Evolutionary conservation across 441 rosid genomes (phyloP), one percentile per base, ranked within the genome.

Genomic region (Syzygium malaccense): DNA sequence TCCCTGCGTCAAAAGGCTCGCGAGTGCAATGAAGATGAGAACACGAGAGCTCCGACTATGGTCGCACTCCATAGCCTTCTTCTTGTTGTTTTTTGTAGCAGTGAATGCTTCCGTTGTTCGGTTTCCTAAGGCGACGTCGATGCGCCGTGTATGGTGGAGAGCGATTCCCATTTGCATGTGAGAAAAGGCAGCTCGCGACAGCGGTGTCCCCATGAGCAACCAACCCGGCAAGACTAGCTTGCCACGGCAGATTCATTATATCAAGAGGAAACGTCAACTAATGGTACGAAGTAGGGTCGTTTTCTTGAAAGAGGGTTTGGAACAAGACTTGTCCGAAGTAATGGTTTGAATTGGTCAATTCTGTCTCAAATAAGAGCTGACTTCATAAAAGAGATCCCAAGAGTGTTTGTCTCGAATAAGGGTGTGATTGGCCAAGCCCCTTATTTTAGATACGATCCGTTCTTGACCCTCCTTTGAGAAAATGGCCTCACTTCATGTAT

Each of bases 401-500:
- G 54, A 12, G 17, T 4, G 14, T 14, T 53, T 53, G 48, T 14
- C 14, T 53, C 6, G 4, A 2, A 53, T 53, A 53, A 14, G 14
- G 54, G 54, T 53, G 5, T 53, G 54, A 53, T 53, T 14, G 17
- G 54, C 6, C 1, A 28, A 60, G 0, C 28, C 14, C 8, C 6
- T 60, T 60, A 60, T 60, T 28, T 1, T 0, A 60, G n/a, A 2
- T 60, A 60, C 14, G 0, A 0, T 60, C 1, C 17, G 14, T 60
- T 60, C 28, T 60, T 28, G 32, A 60, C 0, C 0, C 14, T 60
- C 9, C 28, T 60, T 28, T 28, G 1, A 14, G 14, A 60, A 60
- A 60, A 60, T 0, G 0, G 8, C 1, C n/a, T 2, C 9, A 60
- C 17, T 60, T 3, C 3, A 28, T 0, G 0, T 0, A 4, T 28